These are phyloP conservation scores for Calycina herbarum DNA, from an alignment of 2,329 filamentous ascomycete genomes.

Conservation along the genomic window DNA sequence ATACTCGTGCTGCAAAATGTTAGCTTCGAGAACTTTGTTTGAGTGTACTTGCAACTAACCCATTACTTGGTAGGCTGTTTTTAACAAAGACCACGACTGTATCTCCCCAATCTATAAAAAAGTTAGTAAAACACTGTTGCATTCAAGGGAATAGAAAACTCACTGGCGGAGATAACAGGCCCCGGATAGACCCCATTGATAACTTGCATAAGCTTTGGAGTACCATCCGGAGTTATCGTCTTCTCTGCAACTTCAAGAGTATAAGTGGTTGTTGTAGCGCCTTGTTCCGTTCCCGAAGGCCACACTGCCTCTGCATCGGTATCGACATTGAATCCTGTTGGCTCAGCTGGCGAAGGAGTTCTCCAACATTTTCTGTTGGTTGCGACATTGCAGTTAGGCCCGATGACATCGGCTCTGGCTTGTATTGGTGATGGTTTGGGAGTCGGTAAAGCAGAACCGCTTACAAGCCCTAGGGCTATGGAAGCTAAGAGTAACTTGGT, in stretches of 20 bases:
- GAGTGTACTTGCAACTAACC: conserved; percentile 12
- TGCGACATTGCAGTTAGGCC: not conserved
- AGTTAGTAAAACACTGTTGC: not conserved
- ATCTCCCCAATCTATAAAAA: conserved; percentile 11
- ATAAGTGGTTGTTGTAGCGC: conserved; percentile 5
- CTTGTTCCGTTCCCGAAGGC: not conserved
- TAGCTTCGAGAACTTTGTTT: not conserved
- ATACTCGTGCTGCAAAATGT: conserved; percentile 38
- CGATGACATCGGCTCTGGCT: not conserved
- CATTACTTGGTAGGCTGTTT: conserved; percentile 59
- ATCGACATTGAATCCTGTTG: conserved; percentile 1
- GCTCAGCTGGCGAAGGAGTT: not conserved
- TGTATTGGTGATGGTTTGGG: not conserved
- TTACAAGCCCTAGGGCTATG: conserved; percentile 1
- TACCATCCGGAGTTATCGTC: conserved; percentile 37
- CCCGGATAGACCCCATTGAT: conserved; percentile 39
- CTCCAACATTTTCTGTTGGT: conserved; percentile 5
- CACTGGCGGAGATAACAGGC: conserved; percentile 33
- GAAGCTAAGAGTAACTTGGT: conserved; percentile 6
- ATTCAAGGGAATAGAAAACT: not conserved
- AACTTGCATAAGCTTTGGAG: conserved; percentile 51
- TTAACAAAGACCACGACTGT: conserved; percentile 58
- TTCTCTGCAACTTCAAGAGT: conserved; percentile 3
- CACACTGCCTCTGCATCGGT: conserved; percentile 7
- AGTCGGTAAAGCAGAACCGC: not conserved